phyloP scores from a whole-genome alignment of 192 early-diverging fungal genomes.

The Geranomyces variabilis region DNA sequence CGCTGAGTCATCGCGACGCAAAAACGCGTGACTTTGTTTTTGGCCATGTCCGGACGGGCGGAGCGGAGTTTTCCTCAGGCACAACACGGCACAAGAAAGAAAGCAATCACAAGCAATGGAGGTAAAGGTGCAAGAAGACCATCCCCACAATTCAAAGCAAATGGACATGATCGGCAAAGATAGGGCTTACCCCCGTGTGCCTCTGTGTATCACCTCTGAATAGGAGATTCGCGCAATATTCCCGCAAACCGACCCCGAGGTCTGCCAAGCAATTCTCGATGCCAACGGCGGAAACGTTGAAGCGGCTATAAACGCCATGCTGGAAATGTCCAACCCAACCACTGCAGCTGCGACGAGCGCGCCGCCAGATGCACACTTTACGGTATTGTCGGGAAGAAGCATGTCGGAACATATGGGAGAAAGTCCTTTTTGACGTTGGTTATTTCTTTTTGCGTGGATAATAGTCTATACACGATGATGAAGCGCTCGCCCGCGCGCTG shows the following conservation, averaged over 20 bases:
- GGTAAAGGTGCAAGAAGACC: no score
- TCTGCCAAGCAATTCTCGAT: constrained; percentile 30
- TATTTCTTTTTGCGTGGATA: not conserved
- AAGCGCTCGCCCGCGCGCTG: constrained; percentile 14
- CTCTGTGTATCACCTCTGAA: not conserved
- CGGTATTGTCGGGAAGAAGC: not conserved
- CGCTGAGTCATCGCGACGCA: no score
- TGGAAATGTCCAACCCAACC: constrained; percentile 35
- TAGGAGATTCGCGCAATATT: constrained; percentile 34
- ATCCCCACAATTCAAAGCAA: no score
- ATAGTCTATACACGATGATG: constrained; percentile 13
- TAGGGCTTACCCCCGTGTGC: no score
- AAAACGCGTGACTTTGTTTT: no score
- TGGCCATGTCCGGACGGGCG: no score
- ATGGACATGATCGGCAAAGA: no score
- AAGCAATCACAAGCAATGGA: no score
- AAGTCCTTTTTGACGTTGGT: no score
- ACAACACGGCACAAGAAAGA: no score
- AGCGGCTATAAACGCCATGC: constrained; percentile 26
- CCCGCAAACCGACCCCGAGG: constrained; percentile 36
- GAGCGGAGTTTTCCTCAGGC: no score
- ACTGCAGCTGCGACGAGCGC: not conserved
- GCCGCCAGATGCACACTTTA: not conserved
- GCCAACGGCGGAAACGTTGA: constrained; percentile 35
- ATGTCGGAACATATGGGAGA: not conserved